These are phyloP conservation scores for Aureobasidium melanogenum DNA, from an alignment of 2,329 filamentous ascomycete species.

Conservation along the genomic window DNA sequence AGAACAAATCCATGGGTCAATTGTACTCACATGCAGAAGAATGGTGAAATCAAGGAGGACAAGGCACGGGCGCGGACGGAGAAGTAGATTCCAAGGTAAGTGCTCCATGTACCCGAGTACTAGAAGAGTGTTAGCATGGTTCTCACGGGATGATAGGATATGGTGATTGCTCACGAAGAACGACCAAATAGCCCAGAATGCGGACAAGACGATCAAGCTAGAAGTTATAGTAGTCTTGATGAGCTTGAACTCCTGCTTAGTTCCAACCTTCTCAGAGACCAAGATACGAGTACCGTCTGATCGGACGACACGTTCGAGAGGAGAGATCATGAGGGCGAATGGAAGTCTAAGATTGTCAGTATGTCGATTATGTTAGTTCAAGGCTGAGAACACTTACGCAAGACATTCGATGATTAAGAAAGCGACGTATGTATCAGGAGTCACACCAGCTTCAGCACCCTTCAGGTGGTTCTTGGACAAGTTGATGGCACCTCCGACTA, in stretches of 20 bases:
- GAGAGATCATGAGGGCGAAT: constrained; percentile 39
- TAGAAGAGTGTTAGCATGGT: background rate
- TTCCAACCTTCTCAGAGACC: constrained; percentile 3
- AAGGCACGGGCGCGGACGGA: constrained; percentile 7
- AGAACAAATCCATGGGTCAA: background rate
- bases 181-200: constrained; percentile 2
- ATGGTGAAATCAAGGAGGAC: constrained; percentile 5
- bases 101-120: constrained; percentile 9
- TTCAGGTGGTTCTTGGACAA: constrained; percentile 10
- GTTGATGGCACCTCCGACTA: constrained; percentile 11
- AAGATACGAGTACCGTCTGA: constrained; percentile 29
- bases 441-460: constrained; percentile 14
- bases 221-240: constrained; percentile 10
- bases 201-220: background rate
- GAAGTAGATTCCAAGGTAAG: constrained; percentile 8
- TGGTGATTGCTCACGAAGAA: background rate
- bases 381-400: constrained; percentile 18
- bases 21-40: constrained; percentile 10
- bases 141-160: no score
- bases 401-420: constrained; percentile 41
- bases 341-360: constrained; percentile 22
- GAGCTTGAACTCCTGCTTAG: constrained; percentile 7
- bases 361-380: background rate
- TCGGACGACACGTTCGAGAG: constrained; percentile 37
- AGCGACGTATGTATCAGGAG: constrained; percentile 38